phyloP scores from a whole-genome alignment of 805 yeast species.

The Kluyveromyces wickerhamii region DNA sequence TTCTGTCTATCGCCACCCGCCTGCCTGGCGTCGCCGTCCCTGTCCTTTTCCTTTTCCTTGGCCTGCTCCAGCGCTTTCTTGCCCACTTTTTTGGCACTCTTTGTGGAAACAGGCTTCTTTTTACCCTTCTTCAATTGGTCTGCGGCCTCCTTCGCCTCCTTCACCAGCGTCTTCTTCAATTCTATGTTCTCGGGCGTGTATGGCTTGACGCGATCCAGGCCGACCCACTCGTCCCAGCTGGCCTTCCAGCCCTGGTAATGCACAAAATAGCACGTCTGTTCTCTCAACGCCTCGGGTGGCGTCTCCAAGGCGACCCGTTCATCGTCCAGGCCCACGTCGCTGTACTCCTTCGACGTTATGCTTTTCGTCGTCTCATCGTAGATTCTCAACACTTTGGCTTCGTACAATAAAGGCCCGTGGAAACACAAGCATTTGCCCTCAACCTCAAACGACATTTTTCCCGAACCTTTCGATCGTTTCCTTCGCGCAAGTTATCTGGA shows the following conservation, averaged over 20 bases:
- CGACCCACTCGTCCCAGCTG: conserved; percentile 97
- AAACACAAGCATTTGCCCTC: conserved; percentile 58
- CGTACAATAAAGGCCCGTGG: conserved; percentile 87
- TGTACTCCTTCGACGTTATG: conserved; percentile 6
- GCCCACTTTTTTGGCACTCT: conserved; percentile 8
- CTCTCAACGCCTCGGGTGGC: conserved; percentile 32
- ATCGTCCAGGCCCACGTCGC: conserved; percentile 14
- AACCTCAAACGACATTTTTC: conserved; percentile 18
- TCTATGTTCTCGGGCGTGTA: conserved; percentile 59
- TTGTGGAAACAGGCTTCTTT: conserved; percentile 17
- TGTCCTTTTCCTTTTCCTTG: conserved; percentile 4
- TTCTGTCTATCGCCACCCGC: neutral
- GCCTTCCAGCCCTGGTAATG: conserved; percentile 96
- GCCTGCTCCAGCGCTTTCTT: neutral
- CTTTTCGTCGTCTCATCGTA: conserved; percentile 43
- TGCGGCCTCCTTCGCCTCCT: conserved; percentile 33
- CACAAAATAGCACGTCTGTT: conserved; percentile 47
- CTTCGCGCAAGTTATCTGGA: too few relatives aligned
- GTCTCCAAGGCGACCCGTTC: conserved; percentile 12
- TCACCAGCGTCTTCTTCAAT: conserved; percentile 52
- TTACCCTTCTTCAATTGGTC: conserved; percentile 29
- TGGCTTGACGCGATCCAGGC: conserved; percentile 55
- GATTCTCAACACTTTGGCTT: conserved; percentile 66
- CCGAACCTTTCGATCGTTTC: too few relatives aligned
- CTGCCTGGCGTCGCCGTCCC: conserved; percentile 3